Conservation (phyloP, 2,329 filamentous ascomycete genomes). For the Didymella segeticola region DNA sequence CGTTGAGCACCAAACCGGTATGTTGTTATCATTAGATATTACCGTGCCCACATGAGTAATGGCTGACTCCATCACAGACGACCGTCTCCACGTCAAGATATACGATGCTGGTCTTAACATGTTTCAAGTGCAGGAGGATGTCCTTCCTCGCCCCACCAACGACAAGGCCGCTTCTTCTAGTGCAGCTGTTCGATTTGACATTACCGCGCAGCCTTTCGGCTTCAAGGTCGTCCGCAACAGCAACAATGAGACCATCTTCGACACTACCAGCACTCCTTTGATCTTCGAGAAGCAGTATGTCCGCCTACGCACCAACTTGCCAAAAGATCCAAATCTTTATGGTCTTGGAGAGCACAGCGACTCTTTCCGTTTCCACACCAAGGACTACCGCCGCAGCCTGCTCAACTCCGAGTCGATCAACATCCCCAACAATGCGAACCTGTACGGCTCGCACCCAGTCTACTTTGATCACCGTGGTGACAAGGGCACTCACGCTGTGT, state of each 20-base stretch:
- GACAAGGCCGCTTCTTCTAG: slow-evolving; percentile 39
- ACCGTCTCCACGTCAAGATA: slow-evolving; percentile 77
- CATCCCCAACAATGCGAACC: slow-evolving; percentile 66
- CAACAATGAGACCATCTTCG: slow-evolving; percentile 68
- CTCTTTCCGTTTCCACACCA: slow-evolving; percentile 70
- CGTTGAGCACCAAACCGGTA: slow-evolving; percentile 68
- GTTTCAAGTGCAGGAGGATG: slow-evolving; percentile 75
- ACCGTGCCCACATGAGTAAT: not conserved
- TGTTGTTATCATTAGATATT: slow-evolving; percentile 12
- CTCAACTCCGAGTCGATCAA: slow-evolving; percentile 72
- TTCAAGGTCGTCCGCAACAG: slow-evolving; percentile 68
- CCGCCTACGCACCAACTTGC: slow-evolving; percentile 73
- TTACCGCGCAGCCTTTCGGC: slow-evolving; percentile 67
- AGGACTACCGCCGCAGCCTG: slow-evolving; percentile 71
- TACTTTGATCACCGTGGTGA: slow-evolving; percentile 75
- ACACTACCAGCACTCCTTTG: slow-evolving; percentile 70
- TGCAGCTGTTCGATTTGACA: slow-evolving; percentile 62
- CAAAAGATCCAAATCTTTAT: slow-evolving; percentile 73
- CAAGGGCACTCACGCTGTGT: slow-evolving; percentile 48
- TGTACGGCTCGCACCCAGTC: slow-evolving; percentile 76
- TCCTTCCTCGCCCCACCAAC: slow-evolving; percentile 67
- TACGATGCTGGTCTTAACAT: slow-evolving; percentile 72
- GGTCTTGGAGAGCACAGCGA: slow-evolving; percentile 82
- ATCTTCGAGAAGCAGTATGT: slow-evolving; percentile 83
- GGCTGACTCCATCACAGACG: slow-evolving; percentile 53